A percentile compares a stretch with the other conserved stretches of the same genome.
Evolutionary conservation across 148 eudicot species (phyloP).

Genomic region (Vaccinium macrocarpon): DNA sequence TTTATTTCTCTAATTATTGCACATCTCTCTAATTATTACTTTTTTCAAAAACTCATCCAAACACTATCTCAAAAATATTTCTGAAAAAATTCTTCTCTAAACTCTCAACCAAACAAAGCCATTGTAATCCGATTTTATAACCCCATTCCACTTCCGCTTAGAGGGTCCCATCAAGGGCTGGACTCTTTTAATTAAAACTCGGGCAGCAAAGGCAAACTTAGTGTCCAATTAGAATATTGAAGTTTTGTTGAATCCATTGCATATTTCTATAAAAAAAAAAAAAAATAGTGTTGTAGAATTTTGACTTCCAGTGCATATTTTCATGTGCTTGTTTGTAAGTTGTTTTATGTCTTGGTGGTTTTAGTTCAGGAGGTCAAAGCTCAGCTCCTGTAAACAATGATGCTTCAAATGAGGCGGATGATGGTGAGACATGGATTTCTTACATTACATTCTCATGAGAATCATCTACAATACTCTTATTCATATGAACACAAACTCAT

Average conservation of each 20-base stretch:
- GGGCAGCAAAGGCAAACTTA: background rate
- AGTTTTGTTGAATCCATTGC: background rate
- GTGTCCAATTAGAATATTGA: background rate
- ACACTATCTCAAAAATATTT: no score
- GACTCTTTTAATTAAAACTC: background rate
- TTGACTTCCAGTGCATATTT: background rate
- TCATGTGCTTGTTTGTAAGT: background rate
- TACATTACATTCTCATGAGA: background rate
- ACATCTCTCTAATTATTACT: no score
- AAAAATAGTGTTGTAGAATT: background rate
- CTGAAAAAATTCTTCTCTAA: no score
- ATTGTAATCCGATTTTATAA: background rate
- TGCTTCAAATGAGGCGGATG: constrained; percentile 55
- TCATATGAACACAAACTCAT: background rate
- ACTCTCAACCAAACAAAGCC: no score
- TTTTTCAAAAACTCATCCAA: no score
- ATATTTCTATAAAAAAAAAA: background rate
- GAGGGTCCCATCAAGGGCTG: background rate
- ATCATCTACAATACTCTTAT: background rate
- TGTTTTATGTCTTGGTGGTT: background rate
- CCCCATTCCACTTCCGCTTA: background rate
- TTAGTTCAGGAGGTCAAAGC: constrained; percentile 57
- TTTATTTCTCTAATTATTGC: no score
- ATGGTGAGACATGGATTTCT: constrained; percentile 47
- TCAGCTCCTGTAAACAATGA: constrained; percentile 35